A percentile compares a stretch with the other conserved stretches of the same genome.
These are phyloP conservation scores for Cairneyella variabilis DNA, from an alignment of 495 filamentous ascomycete genomes.

Conservation along the genomic window DNA sequence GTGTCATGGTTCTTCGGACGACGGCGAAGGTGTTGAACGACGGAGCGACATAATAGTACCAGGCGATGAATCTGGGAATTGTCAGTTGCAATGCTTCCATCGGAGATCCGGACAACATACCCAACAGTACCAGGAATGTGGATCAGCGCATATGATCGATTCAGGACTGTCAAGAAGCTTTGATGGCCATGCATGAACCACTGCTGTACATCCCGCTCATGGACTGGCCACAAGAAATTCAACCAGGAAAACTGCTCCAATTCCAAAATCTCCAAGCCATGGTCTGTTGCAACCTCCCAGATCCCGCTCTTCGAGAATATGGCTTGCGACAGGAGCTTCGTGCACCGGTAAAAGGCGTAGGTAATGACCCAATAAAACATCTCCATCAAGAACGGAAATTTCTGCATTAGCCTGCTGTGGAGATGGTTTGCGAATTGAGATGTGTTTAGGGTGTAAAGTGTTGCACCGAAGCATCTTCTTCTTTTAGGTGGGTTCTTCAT, in stretches of 20 bases:
- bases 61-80: conserved; percentile 53
- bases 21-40: conserved; percentile 50
- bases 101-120: conserved; percentile 35
- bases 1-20: conserved; percentile 58
- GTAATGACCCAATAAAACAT: conserved; percentile 70
- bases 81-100: conserved; percentile 4
- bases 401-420: conserved; percentile 58
- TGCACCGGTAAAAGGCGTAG: conserved; percentile 54
- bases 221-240: conserved; percentile 51
- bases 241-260: conserved; percentile 53
- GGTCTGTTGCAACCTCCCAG: conserved; percentile 62
- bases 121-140: conserved; percentile 65
- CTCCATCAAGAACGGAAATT: conserved; percentile 65
- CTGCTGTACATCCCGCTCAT: conserved; percentile 51
- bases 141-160: conserved; percentile 59
- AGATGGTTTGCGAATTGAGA: conserved; percentile 50
- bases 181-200: conserved; percentile 59
- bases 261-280: conserved; percentile 58
- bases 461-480: conserved; percentile 41
- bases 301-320: conserved; percentile 58
- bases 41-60: conserved; percentile 62
- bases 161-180: conserved; percentile 52
- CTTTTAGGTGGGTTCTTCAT: conserved; percentile 42
- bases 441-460: conserved; percentile 52
- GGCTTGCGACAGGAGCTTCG: conserved; percentile 44